A percentile compares a stretch with the other conserved stretches of the same genome.
These are phyloP conservation scores for Fusarium sp. DNA, from an alignment of 2,329 filamentous ascomycete species.

Conservation along the genomic window DNA sequence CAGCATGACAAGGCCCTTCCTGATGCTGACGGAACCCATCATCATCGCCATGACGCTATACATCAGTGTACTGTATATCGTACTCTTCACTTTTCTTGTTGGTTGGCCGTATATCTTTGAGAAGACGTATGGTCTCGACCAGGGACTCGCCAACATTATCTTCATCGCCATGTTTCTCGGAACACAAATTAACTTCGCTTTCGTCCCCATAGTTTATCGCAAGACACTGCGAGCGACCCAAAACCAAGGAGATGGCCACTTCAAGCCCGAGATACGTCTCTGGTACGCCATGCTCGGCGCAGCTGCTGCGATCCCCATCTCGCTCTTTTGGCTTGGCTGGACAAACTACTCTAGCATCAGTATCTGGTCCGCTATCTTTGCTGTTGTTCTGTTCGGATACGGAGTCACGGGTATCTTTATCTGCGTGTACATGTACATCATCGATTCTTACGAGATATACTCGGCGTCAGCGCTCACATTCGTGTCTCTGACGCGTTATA, in stretches of 20 bases:
- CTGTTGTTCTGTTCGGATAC: slow-evolving; percentile 55
- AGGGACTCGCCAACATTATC: slow-evolving; percentile 54
- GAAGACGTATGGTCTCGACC: slow-evolving; percentile 51
- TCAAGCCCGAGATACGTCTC: slow-evolving; percentile 51
- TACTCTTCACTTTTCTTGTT: slow-evolving; percentile 63
- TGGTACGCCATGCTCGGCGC: slow-evolving; percentile 56
- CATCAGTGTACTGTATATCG: slow-evolving; percentile 61
- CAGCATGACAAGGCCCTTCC: slow-evolving; percentile 54
- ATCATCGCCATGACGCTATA: slow-evolving; percentile 58
- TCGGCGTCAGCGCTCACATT: slow-evolving; percentile 47
- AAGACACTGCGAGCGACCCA: slow-evolving; percentile 43
- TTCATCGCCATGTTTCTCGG: slow-evolving; percentile 57
- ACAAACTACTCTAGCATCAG: slow-evolving; percentile 52
- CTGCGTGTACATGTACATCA: slow-evolving; percentile 50
- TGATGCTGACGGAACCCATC: slow-evolving; percentile 51
- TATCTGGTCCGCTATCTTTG: slow-evolving; percentile 57
- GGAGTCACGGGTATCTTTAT: slow-evolving; percentile 47
- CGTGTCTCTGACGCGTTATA: slow-evolving; percentile 44
- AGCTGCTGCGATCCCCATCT: slow-evolving; percentile 53
- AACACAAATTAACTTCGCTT: slow-evolving; percentile 45
- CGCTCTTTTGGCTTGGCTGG: slow-evolving; percentile 63
- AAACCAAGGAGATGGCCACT: slow-evolving; percentile 17
- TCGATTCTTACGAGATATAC: slow-evolving; percentile 48
- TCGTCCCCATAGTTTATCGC: slow-evolving; percentile 48
- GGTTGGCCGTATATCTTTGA: slow-evolving; percentile 62